These are phyloP conservation scores for Macrolepiota dolichaula DNA, from an alignment of 768 basidiomycete genomes.

Conservation along the genomic window DNA sequence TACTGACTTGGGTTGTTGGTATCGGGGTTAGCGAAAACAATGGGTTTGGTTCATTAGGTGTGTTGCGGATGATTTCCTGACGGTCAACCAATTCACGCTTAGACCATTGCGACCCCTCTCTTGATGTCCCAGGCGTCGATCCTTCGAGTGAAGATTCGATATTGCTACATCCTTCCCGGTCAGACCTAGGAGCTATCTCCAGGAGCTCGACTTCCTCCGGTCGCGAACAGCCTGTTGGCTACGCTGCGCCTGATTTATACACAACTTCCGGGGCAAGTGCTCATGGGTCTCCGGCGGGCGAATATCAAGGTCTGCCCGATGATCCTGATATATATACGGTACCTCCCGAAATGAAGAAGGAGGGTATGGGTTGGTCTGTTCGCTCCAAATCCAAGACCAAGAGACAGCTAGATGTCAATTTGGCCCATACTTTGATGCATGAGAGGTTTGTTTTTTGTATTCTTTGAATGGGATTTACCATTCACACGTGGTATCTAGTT, in stretches of 20 bases:
- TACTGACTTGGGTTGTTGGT: too few species aligned
- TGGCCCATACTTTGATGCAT: slow-evolving; percentile 81
- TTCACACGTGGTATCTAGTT: slow-evolving; percentile 26
- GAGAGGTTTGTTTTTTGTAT: slow-evolving; percentile 54
- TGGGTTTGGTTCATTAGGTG: too few species aligned
- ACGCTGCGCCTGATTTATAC: slow-evolving; percentile 8
- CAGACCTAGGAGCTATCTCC: too few species aligned
- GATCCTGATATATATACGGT: slow-evolving; percentile 41
- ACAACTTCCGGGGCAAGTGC: slow-evolving; percentile 7
- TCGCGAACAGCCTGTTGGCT: neutral
- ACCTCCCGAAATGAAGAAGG: slow-evolving; percentile 53
- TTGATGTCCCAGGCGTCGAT: too few species aligned
- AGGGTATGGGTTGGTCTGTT: slow-evolving; percentile 84
- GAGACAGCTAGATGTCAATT: slow-evolving; percentile 63
- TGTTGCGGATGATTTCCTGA: too few species aligned
- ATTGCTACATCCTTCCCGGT: slow-evolving; percentile 7
- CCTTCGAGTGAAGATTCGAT: slow-evolving; percentile 8
- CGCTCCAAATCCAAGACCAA: slow-evolving; percentile 78
- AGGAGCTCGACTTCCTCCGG: too few species aligned
- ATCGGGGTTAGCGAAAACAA: too few species aligned
- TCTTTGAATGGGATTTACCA: slow-evolving; percentile 10
- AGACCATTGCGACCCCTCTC: too few species aligned
- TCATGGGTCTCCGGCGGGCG: neutral
- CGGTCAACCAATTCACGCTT: too few species aligned
- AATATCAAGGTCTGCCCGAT: slow-evolving; percentile 29